phyloP scores from a whole-genome alignment of 257 asterid genomes.

The Penstemon eatonii region DNA sequence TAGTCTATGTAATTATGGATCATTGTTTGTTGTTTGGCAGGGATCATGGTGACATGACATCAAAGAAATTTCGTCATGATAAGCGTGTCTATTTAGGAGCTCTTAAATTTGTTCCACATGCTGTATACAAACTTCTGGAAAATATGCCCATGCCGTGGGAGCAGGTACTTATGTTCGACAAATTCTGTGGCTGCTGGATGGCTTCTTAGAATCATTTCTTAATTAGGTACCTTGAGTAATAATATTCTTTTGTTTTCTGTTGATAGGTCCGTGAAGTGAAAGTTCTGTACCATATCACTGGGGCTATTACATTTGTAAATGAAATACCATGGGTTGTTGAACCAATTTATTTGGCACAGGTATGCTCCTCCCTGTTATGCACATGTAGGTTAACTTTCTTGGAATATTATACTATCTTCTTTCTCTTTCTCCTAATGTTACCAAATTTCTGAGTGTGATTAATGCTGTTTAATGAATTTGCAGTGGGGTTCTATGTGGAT shows the following conservation, averaged over 20 bases:
- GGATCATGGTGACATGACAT: conserved; percentile 99
- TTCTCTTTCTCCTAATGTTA: neutral
- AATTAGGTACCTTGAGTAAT: conserved; percentile 14
- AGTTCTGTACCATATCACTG: conserved; percentile 90
- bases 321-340: conserved; percentile 99
- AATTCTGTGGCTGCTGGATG: neutral
- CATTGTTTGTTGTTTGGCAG: conserved; percentile 38
- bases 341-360: conserved; percentile 98
- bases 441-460: neutral
- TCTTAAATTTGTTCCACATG: conserved; percentile 94
- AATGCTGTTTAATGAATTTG: conserved; percentile 11
- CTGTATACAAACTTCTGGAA: conserved; percentile 94
- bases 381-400: neutral
- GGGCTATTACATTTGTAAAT: conserved; percentile 94
- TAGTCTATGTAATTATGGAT: neutral
- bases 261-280: conserved; percentile 92
- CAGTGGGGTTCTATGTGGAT: conserved; percentile 99
- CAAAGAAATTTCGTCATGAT: conserved; percentile 91
- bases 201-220: neutral
- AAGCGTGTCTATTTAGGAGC: conserved; percentile 97
- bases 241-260: conserved; percentile 26
- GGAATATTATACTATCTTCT: neutral
- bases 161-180: conserved; percentile 53
- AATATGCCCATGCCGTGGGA: conserved; percentile 99
- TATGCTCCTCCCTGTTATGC: conserved; percentile 27